Evolutionary conservation across 768 basidiomycete genomes (phyloP).

Genomic region (Neoboletus subvelutipes): DNA sequence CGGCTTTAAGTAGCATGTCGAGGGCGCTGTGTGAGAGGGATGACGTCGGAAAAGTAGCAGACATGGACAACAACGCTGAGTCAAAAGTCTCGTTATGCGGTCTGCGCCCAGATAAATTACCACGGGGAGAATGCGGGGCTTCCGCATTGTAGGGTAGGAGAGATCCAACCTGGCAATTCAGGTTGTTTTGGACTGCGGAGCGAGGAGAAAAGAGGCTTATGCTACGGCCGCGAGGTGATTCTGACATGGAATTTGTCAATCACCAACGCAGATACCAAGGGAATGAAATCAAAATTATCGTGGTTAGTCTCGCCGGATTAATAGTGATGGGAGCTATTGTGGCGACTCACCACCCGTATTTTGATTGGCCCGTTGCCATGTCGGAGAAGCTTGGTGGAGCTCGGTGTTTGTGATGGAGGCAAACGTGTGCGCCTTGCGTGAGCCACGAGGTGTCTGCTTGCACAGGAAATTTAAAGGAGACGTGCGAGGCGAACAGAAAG

Average conservation of each 20-base stretch:
- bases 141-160: slow-evolving; percentile 33
- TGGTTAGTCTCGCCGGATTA: slow-evolving; percentile 17
- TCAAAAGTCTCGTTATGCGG: slow-evolving; percentile 26
- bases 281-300: slow-evolving; percentile 22
- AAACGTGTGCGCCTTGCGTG: slow-evolving; percentile 35
- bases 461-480: slow-evolving; percentile 22
- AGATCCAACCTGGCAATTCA: slow-evolving; percentile 19
- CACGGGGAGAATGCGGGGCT: slow-evolving; percentile 31
- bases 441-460: slow-evolving; percentile 29
- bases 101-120: slow-evolving; percentile 22
- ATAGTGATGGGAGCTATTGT: slow-evolving; percentile 15
- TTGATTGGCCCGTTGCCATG: slow-evolving; percentile 26
- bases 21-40: slow-evolving; percentile 32
- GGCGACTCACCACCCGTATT: slow-evolving; percentile 29
- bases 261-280: slow-evolving; percentile 19
- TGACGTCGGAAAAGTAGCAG: slow-evolving; percentile 30
- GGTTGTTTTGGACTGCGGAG: slow-evolving; percentile 24
- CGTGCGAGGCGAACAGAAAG: slow-evolving; percentile 17
- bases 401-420: slow-evolving; percentile 33
- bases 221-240: slow-evolving; percentile 33
- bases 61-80: slow-evolving; percentile 23
- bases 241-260: slow-evolving; percentile 24
- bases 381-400: slow-evolving; percentile 29
- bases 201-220: slow-evolving; percentile 34
- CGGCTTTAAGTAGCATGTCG: slow-evolving; percentile 34